Evolutionary conservation across 495 filamentous ascomycete species (phyloP), one percentile per base, ranked within the genome.

Genomic region (Daldinia decipiens): DNA sequence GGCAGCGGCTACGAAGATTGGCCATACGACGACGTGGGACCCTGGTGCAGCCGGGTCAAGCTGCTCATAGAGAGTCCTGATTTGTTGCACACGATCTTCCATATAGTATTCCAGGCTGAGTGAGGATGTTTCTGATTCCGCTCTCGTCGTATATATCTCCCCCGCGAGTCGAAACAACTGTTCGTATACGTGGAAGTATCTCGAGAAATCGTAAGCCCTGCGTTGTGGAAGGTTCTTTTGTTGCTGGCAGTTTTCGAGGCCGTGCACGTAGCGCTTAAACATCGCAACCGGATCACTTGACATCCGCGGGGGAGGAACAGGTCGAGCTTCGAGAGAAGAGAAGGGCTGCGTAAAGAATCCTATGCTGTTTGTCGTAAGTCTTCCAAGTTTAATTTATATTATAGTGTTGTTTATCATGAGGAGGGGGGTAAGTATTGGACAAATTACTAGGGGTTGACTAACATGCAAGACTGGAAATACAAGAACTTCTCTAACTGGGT

Each of bases 231-330:
- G 19, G 3, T 12, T 2, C 26, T 39, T 17, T 31, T 15, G 36
- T 13, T 50, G 43, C 24, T 47, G 7, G 21, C 31, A 59, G 24
- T 59, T 43, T 9, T 54, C 52, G n/a, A 50, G 31, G 11, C 55
- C 26, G 13, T 31, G 26, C 3, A 9, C 36, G 39, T 67, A 67
- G 1, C 34, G n/a, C 29, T 60, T 45, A n/a, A 61, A 45, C 5
- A 54, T 55, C 11, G 47, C 39, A 15, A 56, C 51, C 12, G 57
- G 65, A 27, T 47, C 19, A 24, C 12, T 51, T 1, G 26, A 9
- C 5, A 59, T 6, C 24, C 8, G 43, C 2, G 43, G 19, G 24
- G 43, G 17, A 19, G 7, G 43, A 21, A 47, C 4, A 8, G 43
- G 43, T 9, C 17, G 43, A 19, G 43, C 43, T 47, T 47, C 43